phyloP scores from a whole-genome alignment of 305 asterid species.

The Fraxinus albicans region DNA sequence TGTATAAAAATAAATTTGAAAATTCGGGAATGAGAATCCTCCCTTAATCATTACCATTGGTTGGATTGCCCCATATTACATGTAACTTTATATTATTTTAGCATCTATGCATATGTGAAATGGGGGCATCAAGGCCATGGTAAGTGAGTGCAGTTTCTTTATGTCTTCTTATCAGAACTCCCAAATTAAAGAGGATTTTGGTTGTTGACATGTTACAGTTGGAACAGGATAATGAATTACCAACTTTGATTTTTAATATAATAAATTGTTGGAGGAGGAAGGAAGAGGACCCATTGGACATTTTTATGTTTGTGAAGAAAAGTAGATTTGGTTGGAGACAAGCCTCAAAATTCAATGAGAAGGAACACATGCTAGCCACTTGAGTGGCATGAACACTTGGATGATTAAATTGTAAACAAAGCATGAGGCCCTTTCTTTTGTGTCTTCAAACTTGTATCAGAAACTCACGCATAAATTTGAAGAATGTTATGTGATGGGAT shows the following conservation, averaged over 20 bases:
- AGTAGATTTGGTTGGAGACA: constrained; percentile 37
- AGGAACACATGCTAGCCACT: constrained; percentile 64
- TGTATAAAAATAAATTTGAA: constrained; percentile 14
- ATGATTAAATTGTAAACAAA: constrained; percentile 25
- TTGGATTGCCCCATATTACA: constrained; percentile 30
- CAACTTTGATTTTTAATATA: constrained; percentile 30
- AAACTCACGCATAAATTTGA: constrained; percentile 15
- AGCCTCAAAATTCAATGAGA: constrained; percentile 22
- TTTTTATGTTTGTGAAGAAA: constrained; percentile 25
- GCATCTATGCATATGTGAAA: constrained; percentile 37
- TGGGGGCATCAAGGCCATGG: constrained; percentile 27
- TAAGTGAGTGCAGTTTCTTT: constrained; percentile 25
- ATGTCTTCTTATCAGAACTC: constrained; percentile 26
- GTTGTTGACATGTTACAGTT: constrained; percentile 31
- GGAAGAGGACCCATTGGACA: constrained; percentile 47
- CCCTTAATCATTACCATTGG: constrained; percentile 39
- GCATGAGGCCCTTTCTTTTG: constrained; percentile 41
- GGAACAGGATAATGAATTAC: constrained; percentile 29
- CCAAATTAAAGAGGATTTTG: neutral
- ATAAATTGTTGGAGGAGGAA: constrained; percentile 25
- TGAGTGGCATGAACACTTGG: constrained; percentile 36
- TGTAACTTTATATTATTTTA: constrained; percentile 30
- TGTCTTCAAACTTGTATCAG: constrained; percentile 43
- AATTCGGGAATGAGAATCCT: constrained; percentile 36
- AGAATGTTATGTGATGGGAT: neutral